Conservation (phyloP, 2,329 filamentous ascomycete species). For the Trichoderma arundinaceum region DNA sequence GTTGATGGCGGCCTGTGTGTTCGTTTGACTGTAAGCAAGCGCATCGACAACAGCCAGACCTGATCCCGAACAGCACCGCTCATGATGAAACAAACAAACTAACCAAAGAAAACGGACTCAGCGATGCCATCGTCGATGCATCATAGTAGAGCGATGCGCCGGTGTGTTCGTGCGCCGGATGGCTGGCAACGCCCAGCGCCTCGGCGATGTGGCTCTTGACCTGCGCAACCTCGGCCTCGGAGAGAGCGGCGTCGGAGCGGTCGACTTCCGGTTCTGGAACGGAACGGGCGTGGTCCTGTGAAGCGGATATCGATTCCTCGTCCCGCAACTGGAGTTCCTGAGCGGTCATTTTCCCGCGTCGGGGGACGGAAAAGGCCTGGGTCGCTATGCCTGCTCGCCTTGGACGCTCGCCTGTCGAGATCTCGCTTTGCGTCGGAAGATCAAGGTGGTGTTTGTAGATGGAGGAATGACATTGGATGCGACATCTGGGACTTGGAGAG, state of each 20-base stretch:
- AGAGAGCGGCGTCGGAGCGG: slow-evolving; percentile 35
- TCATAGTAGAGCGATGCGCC: slow-evolving; percentile 62
- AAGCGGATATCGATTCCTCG: not conserved
- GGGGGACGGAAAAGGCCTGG: not conserved
- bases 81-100: slow-evolving; percentile 41
- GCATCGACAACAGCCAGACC: slow-evolving; percentile 28
- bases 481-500: not conserved
- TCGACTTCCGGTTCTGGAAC: slow-evolving; percentile 10
- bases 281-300: slow-evolving; percentile 4
- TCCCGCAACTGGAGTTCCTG: slow-evolving; percentile 9
- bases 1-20: slow-evolving; percentile 60
- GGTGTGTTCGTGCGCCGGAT: slow-evolving; percentile 34
- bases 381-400: not conserved
- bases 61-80: not conserved
- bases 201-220: slow-evolving; percentile 26
- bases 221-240: slow-evolving; percentile 39
- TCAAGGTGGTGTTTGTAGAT: not conserved
- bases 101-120: slow-evolving; percentile 61
- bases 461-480: not conserved
- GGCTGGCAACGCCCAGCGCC: slow-evolving; percentile 19
- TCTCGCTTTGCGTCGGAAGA: slow-evolving; percentile 21
- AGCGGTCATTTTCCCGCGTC: slow-evolving; percentile 21
- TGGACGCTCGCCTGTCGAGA: not conserved
- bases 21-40: not conserved
- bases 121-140: slow-evolving; percentile 60